Base-by-base conservation (phyloP, 202 grass and related monocot genomes). In the Panicum virgatum region DNA sequence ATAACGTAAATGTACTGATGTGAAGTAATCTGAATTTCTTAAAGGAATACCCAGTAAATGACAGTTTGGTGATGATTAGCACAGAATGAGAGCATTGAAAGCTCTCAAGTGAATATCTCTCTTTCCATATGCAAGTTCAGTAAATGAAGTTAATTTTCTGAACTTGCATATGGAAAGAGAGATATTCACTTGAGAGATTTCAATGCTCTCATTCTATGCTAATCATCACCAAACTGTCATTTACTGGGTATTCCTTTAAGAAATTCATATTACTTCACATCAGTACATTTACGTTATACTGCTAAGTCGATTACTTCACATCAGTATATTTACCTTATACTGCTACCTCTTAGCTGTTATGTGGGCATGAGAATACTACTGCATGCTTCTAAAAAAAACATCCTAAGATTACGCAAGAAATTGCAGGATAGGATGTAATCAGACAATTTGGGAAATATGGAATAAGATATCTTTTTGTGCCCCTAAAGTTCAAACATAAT, bases 401-500 rank as follows among this genome's bases (percentile, higher is more conserved):
- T 53, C 54, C 75, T 69, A 38, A 69, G 25, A 80, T 76, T 69
- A 75, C 23, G 2, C 43, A 50, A 66, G n/a, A 83, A 85, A 73
- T 81, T 22, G 12, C 39, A 36, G 16, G 10, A 76, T 5, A 44
- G 39, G 64, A 34, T 47, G 52, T 65, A 83, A 79, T 62, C 56
- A 63, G 45, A 75, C 62, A 80, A 64, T 53, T 60, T 64, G 3
- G 20, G 11, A 59, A 77, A 79, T 60, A 83, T 78, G 73, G 32
- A 70, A 82, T 15, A 95, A 72, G 50, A 85, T 85, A 78, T 79
- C 38, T 72, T 91, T 91, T 81, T 75, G 37, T 88, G 85, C 78
- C 23, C 77, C 82, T 82, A 92, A 92, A 88, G 87, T 76, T 87
- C 70, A 80, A 90, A 86, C 85, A 92, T 75, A 81, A 83, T 85